Percentiles rank a stretch among this genome's conserved stretches.
Conservation (phyloP, 2,329 filamentous ascomycete genomes). For the Conoideocrella luteorostrata region DNA sequence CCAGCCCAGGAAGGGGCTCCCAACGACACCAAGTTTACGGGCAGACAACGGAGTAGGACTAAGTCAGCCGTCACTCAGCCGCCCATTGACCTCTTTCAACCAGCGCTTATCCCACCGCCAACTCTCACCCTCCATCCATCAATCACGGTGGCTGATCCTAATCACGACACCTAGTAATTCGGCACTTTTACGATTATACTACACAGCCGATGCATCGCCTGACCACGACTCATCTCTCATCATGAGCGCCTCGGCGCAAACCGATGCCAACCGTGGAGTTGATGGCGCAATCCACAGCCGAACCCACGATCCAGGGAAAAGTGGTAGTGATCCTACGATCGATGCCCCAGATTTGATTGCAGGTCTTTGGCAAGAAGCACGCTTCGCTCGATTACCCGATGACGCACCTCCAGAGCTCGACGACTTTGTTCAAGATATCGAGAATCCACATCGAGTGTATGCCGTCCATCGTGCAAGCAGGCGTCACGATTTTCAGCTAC, state of each 20-base stretch:
- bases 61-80: no score
- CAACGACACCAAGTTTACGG: background rate
- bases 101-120: background rate
- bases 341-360: conserved; percentile 44
- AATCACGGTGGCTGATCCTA: background rate
- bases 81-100: no score
- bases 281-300: conserved; percentile 4
- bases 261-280: conserved; percentile 6
- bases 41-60: no score
- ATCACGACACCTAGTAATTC: no score
- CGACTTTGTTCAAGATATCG: conserved; percentile 49
- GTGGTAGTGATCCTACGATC: conserved; percentile 7
- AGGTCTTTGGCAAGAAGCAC: conserved; percentile 55
- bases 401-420: conserved; percentile 55
- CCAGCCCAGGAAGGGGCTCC: no score
- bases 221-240: background rate
- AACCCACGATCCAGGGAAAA: background rate
- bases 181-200: background rate
- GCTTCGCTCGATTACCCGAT: conserved; percentile 51
- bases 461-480: conserved; percentile 54
- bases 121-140: background rate
- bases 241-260: conserved; percentile 13
- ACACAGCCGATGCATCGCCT: conserved; percentile 7
- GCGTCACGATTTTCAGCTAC: conserved; percentile 56
- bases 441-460: conserved; percentile 56